These are phyloP conservation scores for Ophiostoma sp. DNA, from an alignment of 2,329 filamentous ascomycete genomes.

Conservation along the genomic window DNA sequence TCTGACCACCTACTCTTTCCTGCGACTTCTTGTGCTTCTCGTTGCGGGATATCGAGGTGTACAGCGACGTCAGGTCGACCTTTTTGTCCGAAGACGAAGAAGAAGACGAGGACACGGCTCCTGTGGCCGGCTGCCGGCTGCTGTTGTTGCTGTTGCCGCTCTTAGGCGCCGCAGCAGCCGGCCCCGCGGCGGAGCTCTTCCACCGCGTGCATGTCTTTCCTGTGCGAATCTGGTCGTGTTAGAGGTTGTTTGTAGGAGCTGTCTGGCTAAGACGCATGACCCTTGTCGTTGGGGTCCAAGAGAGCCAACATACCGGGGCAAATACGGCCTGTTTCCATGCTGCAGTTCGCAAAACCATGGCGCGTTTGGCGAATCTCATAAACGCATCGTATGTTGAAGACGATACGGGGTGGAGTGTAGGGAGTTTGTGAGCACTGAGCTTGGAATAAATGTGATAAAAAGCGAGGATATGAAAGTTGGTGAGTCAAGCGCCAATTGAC, in stretches of 20 bases:
- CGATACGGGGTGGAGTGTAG: background rate
- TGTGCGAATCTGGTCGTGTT: conserved; percentile 20
- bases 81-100: background rate
- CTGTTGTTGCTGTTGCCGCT: background rate
- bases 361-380: conserved; percentile 22
- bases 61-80: conserved; percentile 33
- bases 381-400: conserved; percentile 22
- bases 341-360: conserved; percentile 45
- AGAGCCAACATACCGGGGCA: conserved; percentile 36
- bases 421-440: background rate
- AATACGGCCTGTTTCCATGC: conserved; percentile 44
- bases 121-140: background rate
- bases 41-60: conserved; percentile 45
- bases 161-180: conserved; percentile 3
- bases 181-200: conserved; percentile 21
- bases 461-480: background rate
- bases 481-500: conserved; percentile 3
- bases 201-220: conserved; percentile 25
- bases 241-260: conserved; percentile 8
- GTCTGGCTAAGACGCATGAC: background rate
- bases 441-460: background rate
- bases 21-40: conserved; percentile 50
- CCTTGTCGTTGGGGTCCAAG: conserved; percentile 8
- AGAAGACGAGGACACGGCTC: background rate
- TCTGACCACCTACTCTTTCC: conserved; percentile 46